Evolutionary conservation across 2,329 filamentous ascomycete genomes (phyloP).

Genomic region (Albophoma yamanashiensis): DNA sequence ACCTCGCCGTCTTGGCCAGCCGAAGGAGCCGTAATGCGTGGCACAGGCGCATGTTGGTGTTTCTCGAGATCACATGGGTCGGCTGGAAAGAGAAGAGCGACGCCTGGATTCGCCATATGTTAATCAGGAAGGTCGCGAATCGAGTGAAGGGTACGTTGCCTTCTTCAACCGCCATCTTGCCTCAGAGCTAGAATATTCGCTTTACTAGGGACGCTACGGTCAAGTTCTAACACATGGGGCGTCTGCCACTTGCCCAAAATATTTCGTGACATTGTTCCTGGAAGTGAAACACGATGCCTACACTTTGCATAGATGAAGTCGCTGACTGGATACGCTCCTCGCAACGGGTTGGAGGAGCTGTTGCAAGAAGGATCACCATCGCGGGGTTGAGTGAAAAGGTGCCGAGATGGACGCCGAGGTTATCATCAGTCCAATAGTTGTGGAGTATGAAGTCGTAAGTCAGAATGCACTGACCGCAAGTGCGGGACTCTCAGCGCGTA

Average conservation of each 20-base stretch:
- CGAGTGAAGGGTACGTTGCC: background rate
- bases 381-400: too few relatives aligned
- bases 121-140: background rate
- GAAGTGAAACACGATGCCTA: background rate
- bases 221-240: background rate
- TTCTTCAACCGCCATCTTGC: background rate
- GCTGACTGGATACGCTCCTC: too few relatives aligned
- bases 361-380: too few relatives aligned
- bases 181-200: background rate
- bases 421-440: background rate
- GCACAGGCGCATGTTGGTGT: background rate
- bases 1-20: background rate
- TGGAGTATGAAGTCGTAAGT: background rate
- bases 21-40: background rate
- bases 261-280: background rate
- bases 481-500: background rate
- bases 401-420: too few relatives aligned
- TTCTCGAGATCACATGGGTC: background rate
- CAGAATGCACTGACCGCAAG: background rate
- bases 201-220: background rate
- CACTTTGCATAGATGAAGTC: background rate
- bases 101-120: background rate
- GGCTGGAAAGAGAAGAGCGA: background rate
- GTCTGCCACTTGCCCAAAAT: background rate
- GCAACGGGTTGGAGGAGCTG: too few relatives aligned